phyloP scores from a whole-genome alignment of 2,329 filamentous ascomycete species.

The Intubia oerlemansii region DNA sequence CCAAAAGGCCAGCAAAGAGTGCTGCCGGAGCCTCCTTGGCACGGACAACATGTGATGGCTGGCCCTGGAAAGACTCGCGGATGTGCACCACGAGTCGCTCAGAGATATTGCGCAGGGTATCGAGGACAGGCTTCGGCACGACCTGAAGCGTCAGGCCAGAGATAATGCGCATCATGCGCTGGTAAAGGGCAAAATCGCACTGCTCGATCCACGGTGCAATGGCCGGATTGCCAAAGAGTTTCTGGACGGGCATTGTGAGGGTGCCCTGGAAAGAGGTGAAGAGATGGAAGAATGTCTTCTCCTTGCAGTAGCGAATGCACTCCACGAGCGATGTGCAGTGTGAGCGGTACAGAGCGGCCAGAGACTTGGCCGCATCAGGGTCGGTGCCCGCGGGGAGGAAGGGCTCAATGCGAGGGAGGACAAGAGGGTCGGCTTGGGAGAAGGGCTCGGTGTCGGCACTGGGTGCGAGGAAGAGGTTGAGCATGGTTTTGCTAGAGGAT shows the following conservation, averaged over 20 bases:
- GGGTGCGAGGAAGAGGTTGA: conserved; percentile 38
- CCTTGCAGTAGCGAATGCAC: conserved; percentile 86
- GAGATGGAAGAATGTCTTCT: conserved; percentile 88
- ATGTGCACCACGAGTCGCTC: conserved; percentile 65
- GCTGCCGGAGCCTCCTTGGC: conserved; percentile 79
- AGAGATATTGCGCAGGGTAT: conserved; percentile 72
- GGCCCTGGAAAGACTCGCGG: conserved; percentile 61
- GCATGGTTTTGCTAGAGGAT: conserved; percentile 33
- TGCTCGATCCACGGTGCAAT: conserved; percentile 86
- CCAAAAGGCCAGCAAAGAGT: conserved; percentile 68
- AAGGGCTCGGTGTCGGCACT: conserved; percentile 28
- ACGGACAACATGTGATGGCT: conserved; percentile 65
- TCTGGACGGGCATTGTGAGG: conserved; percentile 89
- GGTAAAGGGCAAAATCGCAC: conserved; percentile 88
- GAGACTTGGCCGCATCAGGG: conserved; percentile 62
- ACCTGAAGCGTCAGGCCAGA: conserved; percentile 79
- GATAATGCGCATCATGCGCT: conserved; percentile 88
- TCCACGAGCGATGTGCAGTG: conserved; percentile 93
- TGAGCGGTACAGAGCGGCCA: conserved; percentile 75
- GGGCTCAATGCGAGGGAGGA: conserved; percentile 65
- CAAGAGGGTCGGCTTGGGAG: conserved; percentile 47
- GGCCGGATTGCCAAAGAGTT: conserved; percentile 61
- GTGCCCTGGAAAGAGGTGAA: conserved; percentile 93
- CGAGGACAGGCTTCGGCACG: conserved; percentile 68
- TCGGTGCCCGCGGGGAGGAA: conserved; percentile 72